A percentile compares a stretch with the other conserved stretches of the same genome.
These are phyloP conservation scores for Auriscalpium vulgare DNA, from an alignment of 768 basidiomycete species.

Conservation along the genomic window DNA sequence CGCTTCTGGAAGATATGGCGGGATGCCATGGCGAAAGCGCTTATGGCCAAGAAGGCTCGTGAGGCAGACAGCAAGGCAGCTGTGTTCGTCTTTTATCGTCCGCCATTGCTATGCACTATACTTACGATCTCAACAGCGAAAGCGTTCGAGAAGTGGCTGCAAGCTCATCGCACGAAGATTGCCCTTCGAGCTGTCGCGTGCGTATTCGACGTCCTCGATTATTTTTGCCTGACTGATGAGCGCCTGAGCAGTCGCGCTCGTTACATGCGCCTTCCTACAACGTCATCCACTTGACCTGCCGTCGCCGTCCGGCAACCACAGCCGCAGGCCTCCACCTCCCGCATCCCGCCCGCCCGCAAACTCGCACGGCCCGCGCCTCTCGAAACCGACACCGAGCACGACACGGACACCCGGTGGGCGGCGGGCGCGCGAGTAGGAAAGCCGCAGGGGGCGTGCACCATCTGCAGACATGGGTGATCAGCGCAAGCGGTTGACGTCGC, in stretches of 20 bases:
- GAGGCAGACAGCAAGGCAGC: conserved; percentile 44
- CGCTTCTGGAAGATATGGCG: conserved; percentile 63
- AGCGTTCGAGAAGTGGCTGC: conserved; percentile 58
- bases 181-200: conserved; percentile 80
- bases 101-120: neutral
- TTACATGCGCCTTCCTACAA: conserved; percentile 66
- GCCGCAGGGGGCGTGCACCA: no score
- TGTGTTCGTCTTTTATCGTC: conserved; percentile 39
- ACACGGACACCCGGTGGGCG: conserved; percentile 13
- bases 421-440: no score
- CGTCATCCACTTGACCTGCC: conserved; percentile 15
- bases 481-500: no score
- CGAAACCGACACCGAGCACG: neutral
- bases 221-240: conserved; percentile 9
- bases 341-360: conserved; percentile 20
- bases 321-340: conserved; percentile 20
- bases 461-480: no score
- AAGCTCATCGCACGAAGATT: conserved; percentile 58
- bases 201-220: conserved; percentile 25
- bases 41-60: conserved; percentile 58
- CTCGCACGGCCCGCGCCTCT: conserved; percentile 16
- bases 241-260: conserved; percentile 56
- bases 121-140: conserved; percentile 31
- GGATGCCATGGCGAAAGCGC: conserved; percentile 59
- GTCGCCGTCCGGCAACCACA: conserved; percentile 28